These are phyloP conservation scores for Neurospora crassa DNA, from an alignment of 2,329 filamentous ascomycete genomes.

Conservation along the genomic window DNA sequence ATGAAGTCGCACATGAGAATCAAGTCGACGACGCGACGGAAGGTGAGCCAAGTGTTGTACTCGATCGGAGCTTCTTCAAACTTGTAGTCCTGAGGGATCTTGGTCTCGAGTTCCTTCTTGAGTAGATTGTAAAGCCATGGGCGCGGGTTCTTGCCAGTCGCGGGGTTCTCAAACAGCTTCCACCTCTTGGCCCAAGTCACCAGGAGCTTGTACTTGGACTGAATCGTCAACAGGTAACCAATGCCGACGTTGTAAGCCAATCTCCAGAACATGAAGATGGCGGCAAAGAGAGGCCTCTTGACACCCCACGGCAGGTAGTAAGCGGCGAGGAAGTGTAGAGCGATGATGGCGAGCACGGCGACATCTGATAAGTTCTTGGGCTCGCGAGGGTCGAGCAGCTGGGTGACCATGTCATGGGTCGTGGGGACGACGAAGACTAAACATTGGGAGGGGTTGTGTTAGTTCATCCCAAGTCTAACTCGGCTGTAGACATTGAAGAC, in stretches of 20 bases:
- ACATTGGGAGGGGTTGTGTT: neutral
- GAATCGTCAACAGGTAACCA: conserved; percentile 76
- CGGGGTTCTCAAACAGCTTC: conserved; percentile 76
- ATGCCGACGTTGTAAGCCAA: conserved; percentile 90
- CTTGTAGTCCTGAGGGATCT: conserved; percentile 87
- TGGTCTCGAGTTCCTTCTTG: conserved; percentile 85
- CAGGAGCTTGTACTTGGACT: conserved; percentile 81
- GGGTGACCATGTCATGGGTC: conserved; percentile 98
- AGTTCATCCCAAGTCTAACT: neutral
- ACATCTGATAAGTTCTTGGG: conserved; percentile 90
- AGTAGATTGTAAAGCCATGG: conserved; percentile 75
- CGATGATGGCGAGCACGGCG: conserved; percentile 69
- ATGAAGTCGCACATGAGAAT: conserved; percentile 99
- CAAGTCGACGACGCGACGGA: conserved; percentile 88
- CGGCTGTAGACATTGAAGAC: neutral
- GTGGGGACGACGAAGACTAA: conserved; percentile 90
- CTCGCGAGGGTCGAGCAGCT: conserved; percentile 86
- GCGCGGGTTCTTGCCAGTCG: conserved; percentile 70
- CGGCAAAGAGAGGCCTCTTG: conserved; percentile 69
- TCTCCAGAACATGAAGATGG: conserved; percentile 86
- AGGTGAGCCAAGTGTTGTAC: conserved; percentile 98
- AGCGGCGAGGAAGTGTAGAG: conserved; percentile 61
- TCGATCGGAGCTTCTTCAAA: conserved; percentile 91
- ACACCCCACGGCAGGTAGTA: conserved; percentile 60
- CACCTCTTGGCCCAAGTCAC: conserved; percentile 81